Percentiles rank a stretch among this genome's conserved stretches.
Evolutionary conservation across 805 yeast genomes (phyloP).

Genomic region (Wickerhamiella brachini): DNA sequence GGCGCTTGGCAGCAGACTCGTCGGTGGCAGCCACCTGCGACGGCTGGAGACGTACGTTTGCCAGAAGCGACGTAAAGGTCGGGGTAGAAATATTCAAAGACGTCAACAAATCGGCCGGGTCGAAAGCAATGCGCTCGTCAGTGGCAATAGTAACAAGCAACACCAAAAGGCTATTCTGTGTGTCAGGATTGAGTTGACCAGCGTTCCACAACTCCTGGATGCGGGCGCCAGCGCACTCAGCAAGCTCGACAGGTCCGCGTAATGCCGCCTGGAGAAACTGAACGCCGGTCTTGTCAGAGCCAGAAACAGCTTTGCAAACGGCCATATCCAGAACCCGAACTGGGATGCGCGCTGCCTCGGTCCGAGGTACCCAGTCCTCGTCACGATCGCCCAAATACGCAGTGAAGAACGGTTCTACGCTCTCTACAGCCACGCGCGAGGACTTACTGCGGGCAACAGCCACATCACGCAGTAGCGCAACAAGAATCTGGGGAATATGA

Average conservation of each 20-base stretch:
- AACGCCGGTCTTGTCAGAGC: constrained; percentile 49
- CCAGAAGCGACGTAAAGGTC: constrained; percentile 44
- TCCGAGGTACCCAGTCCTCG: constrained; percentile 28
- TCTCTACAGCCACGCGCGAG: neutral
- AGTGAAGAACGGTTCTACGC: neutral
- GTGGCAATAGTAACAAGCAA: constrained; percentile 44
- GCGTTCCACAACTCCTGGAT: constrained; percentile 41
- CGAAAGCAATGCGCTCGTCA: constrained; percentile 29
- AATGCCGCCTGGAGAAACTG: constrained; percentile 47
- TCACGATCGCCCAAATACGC: neutral
- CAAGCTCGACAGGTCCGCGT: constrained; percentile 24
- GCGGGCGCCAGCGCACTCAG: constrained; percentile 37
- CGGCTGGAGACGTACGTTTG: constrained; percentile 41
- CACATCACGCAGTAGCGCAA: constrained; percentile 34
- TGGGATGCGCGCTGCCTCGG: constrained; percentile 36
- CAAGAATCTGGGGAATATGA: constrained; percentile 43
- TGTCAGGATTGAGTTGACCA: constrained; percentile 35
- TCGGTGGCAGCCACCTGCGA: constrained; percentile 7
- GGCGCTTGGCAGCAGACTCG: constrained; percentile 30
- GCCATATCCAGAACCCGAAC: constrained; percentile 42
- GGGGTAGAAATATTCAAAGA: constrained; percentile 44
- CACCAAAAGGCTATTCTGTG: constrained; percentile 43
- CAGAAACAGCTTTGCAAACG: constrained; percentile 45
- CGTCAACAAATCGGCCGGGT: constrained; percentile 35
- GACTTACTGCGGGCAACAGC: neutral